Evolutionary conservation across 2,329 filamentous ascomycete species (phyloP).

Genomic region (Pezicula neosporulosa): DNA sequence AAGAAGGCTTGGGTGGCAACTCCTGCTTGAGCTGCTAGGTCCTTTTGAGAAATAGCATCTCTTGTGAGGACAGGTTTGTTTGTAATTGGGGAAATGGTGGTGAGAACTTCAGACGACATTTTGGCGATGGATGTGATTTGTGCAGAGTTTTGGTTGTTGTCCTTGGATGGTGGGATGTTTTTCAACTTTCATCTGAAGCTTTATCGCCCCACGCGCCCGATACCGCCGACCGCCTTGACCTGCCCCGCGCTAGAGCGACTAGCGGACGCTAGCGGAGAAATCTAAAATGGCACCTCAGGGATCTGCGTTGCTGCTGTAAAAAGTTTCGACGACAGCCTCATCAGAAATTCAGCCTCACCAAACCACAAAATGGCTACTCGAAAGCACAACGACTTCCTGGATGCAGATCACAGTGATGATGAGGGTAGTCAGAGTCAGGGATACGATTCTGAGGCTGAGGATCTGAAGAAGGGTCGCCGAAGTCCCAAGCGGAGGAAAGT

Average conservation of each 20-base stretch:
- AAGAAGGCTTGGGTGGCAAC: constrained; percentile 73
- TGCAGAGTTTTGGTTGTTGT: background rate
- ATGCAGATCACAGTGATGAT: constrained; percentile 55
- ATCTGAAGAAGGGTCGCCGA: constrained; percentile 62
- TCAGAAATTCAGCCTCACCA: background rate
- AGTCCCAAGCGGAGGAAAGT: constrained; percentile 62
- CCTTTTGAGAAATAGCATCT: constrained; percentile 66
- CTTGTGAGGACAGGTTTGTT: constrained; percentile 81
- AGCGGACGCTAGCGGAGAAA: too few species aligned
- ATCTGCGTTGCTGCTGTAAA: background rate
- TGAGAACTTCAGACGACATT: constrained; percentile 64
- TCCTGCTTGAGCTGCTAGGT: constrained; percentile 69
- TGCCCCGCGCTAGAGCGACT: too few species aligned
- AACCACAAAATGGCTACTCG: constrained; percentile 50
- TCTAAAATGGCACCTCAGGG: too few species aligned
- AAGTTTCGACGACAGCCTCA: background rate
- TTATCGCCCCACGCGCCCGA: too few species aligned
- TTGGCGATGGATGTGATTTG: constrained; percentile 4
- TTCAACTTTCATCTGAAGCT: background rate
- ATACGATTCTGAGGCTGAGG: constrained; percentile 63
- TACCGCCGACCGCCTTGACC: too few species aligned
- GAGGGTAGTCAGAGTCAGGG: constrained; percentile 39
- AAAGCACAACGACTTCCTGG: constrained; percentile 71
- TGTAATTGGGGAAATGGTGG: constrained; percentile 86
- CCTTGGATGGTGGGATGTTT: constrained; percentile 2